phyloP scores from a whole-genome alignment of 1,284 basidiomycete genomes.

The Sanghuangporus baumii region DNA sequence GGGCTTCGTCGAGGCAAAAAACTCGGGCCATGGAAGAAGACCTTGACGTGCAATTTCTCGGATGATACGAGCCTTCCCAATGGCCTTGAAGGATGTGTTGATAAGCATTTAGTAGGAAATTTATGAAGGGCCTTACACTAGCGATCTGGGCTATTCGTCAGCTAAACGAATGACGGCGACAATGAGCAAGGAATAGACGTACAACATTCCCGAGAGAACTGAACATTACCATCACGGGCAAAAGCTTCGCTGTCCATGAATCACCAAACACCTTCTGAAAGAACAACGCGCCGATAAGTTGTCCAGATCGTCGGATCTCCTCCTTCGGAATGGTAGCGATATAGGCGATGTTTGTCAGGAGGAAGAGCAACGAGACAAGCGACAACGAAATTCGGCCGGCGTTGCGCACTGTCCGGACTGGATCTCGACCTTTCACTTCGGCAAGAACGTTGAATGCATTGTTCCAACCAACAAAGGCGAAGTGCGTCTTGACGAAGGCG shows the following conservation, averaged over 20 bases:
- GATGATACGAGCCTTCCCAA: conserved; percentile 42
- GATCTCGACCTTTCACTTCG: conserved; percentile 34
- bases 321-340: conserved; percentile 37
- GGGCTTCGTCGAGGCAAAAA: conserved; percentile 40
- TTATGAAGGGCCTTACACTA: conserved; percentile 18
- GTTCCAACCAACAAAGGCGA: conserved; percentile 38
- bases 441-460: conserved; percentile 42
- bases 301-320: conserved; percentile 35
- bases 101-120: not conserved
- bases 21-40: conserved; percentile 36
- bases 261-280: conserved; percentile 47
- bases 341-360: conserved; percentile 42
- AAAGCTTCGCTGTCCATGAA: conserved; percentile 31
- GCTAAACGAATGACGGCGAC: not conserved
- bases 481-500: conserved; percentile 41
- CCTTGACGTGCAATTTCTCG: conserved; percentile 37
- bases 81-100: conserved; percentile 24
- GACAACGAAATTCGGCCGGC: conserved; percentile 39
- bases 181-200: conserved; percentile 9
- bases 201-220: conserved; percentile 39
- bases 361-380: conserved; percentile 38
- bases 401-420: conserved; percentile 37
- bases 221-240: conserved; percentile 37
- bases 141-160: conserved; percentile 19
- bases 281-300: conserved; percentile 45